Evolutionary conservation across 441 rosid genomes (phyloP).

Genomic region (Brassica hybrid): DNA sequence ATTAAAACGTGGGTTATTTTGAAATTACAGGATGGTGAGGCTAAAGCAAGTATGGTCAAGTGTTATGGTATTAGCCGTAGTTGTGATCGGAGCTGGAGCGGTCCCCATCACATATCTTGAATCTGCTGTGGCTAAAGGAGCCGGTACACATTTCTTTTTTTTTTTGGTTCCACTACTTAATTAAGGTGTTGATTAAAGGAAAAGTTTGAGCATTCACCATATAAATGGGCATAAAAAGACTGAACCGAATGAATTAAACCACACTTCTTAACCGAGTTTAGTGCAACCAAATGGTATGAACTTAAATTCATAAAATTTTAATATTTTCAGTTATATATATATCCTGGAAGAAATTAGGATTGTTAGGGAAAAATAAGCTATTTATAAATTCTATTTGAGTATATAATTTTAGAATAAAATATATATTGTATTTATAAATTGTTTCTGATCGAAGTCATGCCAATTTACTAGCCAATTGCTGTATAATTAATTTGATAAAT

Average conservation of each 20-base stretch:
- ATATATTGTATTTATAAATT: neutral
- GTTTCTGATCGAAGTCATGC: neutral
- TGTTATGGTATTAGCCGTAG: conserved; percentile 30
- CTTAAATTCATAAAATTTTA: neutral
- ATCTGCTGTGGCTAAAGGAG: conserved; percentile 78
- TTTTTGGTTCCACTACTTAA: neutral
- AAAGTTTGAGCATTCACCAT: neutral
- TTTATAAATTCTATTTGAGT: neutral
- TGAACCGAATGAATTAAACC: neutral
- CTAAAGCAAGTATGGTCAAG: conserved; percentile 36
- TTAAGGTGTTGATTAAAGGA: neutral
- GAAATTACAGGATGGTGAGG: conserved; percentile 31
- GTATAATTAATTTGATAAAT: neutral
- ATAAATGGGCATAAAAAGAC: neutral
- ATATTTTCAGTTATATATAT: neutral
- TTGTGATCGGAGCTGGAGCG: conserved; percentile 44
- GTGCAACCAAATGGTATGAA: neutral
- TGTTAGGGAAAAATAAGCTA: neutral
- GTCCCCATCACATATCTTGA: conserved; percentile 66
- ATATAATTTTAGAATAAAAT: neutral
- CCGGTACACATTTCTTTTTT: conserved; percentile 54
- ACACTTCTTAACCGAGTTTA: neutral
- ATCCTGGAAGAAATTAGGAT: neutral
- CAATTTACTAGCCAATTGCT: neutral
- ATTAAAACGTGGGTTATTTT: neutral